Percentiles rank a stretch among this genome's conserved stretches.
phyloP scores from a whole-genome alignment of 1,139 yeast genomes.

The Debaryomyces sp. region DNA sequence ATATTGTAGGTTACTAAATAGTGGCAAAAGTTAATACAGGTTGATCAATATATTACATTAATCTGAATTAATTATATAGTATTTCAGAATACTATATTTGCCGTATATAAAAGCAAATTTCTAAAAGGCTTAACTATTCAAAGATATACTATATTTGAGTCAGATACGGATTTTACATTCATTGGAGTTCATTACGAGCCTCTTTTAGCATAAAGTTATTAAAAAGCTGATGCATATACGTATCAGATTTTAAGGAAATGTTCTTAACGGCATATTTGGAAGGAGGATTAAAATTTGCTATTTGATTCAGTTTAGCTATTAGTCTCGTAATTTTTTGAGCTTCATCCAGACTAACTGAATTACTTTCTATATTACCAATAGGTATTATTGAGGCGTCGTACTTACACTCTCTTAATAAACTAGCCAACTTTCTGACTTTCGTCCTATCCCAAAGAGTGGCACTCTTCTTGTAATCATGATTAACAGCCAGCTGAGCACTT shows the following conservation, averaged over 20 bases:
- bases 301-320: not conserved
- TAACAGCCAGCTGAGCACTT: conserved; percentile 35
- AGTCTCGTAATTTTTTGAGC: not conserved
- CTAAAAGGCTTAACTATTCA: conserved; percentile 20
- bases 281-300: not conserved
- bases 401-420: conserved; percentile 43
- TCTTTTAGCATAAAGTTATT: conserved; percentile 3
- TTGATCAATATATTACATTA: not conserved
- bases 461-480: conserved; percentile 44
- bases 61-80: conserved; percentile 1
- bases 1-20: not conserved
- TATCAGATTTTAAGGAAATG: not conserved
- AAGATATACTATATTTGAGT: conserved; percentile 17
- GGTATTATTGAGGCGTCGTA: not conserved
- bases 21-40: conserved; percentile 3
- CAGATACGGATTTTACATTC: conserved; percentile 43
- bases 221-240: conserved; percentile 1
- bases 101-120: conserved; percentile 27
- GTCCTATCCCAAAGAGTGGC: conserved; percentile 52
- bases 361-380: not conserved
- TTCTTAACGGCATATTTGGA: not conserved
- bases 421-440: conserved; percentile 48
- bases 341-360: not conserved
- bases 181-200: not conserved
- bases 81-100: conserved; percentile 9